Evolutionary conservation across 164 flowering plant species (phyloP).

Genomic region (Magnolia changhungtana): DNA sequence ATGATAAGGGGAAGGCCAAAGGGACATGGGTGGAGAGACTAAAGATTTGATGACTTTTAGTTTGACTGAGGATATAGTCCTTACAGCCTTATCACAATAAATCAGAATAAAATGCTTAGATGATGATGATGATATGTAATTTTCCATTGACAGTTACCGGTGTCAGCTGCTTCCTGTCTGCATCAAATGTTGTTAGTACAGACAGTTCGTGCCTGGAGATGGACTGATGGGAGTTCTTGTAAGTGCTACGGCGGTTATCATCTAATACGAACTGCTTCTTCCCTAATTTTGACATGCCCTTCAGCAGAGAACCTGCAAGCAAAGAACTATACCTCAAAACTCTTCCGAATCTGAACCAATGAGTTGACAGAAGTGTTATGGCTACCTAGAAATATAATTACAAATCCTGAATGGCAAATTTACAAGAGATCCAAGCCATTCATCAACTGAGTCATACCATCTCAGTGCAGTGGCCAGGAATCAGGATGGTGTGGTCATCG

Average conservation of each 20-base stretch:
- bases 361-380: no score
- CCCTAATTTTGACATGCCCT: slow-evolving; percentile 41
- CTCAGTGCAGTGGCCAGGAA: not conserved
- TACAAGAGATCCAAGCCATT: not conserved
- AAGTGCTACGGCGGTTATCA: slow-evolving; percentile 73
- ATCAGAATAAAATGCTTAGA: no score
- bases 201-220: slow-evolving; percentile 35
- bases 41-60: no score
- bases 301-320: slow-evolving; percentile 38
- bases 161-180: slow-evolving; percentile 60
- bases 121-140: not conserved
- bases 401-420: not conserved
- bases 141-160: slow-evolving; percentile 44
- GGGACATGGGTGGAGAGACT: no score
- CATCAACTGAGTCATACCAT: not conserved
- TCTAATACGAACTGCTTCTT: slow-evolving; percentile 47
- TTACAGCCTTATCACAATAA: no score
- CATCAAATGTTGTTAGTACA: slow-evolving; percentile 43
- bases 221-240: slow-evolving; percentile 34
- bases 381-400: not conserved
- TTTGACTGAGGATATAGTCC: no score
- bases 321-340: not conserved
- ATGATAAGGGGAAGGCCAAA: no score
- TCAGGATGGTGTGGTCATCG: not conserved
- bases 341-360: not conserved